Evolutionary conservation across 352 stramenopile species (phyloP).

Genomic region (Pythium vanterpoolii): DNA sequence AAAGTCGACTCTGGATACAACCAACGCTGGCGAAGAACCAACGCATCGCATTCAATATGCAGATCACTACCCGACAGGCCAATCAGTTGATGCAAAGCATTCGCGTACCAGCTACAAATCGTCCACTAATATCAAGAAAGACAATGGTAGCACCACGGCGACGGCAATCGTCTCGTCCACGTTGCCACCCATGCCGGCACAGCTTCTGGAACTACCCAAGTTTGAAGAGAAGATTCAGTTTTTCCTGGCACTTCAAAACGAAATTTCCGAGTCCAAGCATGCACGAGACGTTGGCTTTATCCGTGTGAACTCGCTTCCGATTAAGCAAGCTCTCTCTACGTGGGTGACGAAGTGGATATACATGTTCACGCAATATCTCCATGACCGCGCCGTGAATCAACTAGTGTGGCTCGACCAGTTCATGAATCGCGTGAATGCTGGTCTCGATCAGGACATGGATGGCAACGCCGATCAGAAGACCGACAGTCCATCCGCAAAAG

Average conservation of each 20-base stretch:
- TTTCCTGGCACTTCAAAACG: slow-evolving; percentile 84
- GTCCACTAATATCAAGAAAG: slow-evolving; percentile 1
- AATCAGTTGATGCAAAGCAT: background rate
- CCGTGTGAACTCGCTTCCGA: slow-evolving; percentile 90
- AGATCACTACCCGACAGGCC: slow-evolving; percentile 17
- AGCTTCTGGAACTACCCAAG: slow-evolving; percentile 70
- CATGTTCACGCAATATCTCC: slow-evolving; percentile 91
- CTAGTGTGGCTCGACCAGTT: slow-evolving; percentile 87
- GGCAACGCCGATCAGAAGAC: slow-evolving; percentile 41
- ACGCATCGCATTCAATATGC: slow-evolving; percentile 23
- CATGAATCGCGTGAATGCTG: slow-evolving; percentile 68
- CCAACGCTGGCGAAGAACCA: background rate
- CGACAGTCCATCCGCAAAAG: slow-evolving; percentile 39
- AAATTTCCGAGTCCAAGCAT: slow-evolving; percentile 88
- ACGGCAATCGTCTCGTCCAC: background rate
- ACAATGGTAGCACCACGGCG: background rate
- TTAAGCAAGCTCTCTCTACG: slow-evolving; percentile 92
- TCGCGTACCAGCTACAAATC: background rate
- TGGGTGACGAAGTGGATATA: slow-evolving; percentile 96
- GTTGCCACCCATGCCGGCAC: slow-evolving; percentile 56
- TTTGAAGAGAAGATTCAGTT: slow-evolving; percentile 92
- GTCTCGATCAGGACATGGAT: slow-evolving; percentile 55
- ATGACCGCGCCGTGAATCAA: slow-evolving; percentile 84
- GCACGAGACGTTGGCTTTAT: slow-evolving; percentile 89
- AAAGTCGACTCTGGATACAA: slow-evolving; percentile 1